These are phyloP conservation scores for Cichorium intybus DNA, from an alignment of 140 eudicot species.

Conservation along the genomic window DNA sequence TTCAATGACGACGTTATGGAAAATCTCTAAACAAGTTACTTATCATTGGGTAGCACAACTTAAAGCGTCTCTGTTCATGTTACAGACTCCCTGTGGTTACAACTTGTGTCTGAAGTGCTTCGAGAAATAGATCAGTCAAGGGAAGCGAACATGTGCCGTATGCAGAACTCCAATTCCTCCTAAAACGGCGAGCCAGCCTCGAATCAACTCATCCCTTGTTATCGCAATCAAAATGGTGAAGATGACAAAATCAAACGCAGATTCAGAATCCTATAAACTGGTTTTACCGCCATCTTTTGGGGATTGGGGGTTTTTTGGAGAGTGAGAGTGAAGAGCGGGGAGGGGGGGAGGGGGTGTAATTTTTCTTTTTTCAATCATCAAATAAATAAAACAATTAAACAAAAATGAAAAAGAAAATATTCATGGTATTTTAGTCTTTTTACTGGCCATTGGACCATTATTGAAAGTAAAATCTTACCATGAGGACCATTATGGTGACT, in stretches of 20 bases:
- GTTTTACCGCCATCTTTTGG: no score
- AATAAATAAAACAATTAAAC: no score
- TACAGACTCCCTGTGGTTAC: conserved; percentile 62
- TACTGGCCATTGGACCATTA: no score
- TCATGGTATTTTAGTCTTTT: no score
- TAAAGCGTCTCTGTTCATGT: conserved; percentile 12
- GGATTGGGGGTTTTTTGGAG: no score
- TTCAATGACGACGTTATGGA: neutral
- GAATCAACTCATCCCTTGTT: conserved; percentile 54
- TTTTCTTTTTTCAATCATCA: no score
- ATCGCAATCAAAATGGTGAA: conserved; percentile 50
- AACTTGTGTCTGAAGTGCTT: conserved; percentile 57
- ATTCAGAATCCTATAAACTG: conserved; percentile 36
- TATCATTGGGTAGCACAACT: neutral
- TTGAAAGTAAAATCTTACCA: no score
- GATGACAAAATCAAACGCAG: conserved; percentile 22
- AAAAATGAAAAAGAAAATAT: no score
- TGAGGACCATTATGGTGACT: no score
- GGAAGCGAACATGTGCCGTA: conserved; percentile 57
- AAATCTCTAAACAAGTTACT: neutral
- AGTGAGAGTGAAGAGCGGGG: no score
- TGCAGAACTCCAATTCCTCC: conserved; percentile 50
- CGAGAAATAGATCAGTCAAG: conserved; percentile 55
- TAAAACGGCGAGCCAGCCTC: conserved; percentile 49
- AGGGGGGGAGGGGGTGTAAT: no score